Base-by-base conservation (phyloP, 2,329 filamentous ascomycete species). In the Nemania diffusa region DNA sequence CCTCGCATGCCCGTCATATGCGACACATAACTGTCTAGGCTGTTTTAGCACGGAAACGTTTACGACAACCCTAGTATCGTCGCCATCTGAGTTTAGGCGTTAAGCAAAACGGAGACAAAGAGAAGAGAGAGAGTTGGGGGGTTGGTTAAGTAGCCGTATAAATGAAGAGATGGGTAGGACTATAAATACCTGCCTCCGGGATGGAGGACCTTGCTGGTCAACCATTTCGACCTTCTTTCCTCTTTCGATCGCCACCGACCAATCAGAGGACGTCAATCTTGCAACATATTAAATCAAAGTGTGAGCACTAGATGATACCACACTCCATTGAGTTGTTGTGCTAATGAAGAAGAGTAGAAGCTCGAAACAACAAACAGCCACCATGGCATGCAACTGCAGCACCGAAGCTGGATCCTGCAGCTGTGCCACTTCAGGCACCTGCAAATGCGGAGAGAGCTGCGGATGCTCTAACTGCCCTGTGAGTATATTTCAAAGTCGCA, bases 311-410 rank as follows among this genome's bases (percentile, higher is more conserved):
- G n/a, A n/a, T 24, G 26, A 32, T 24, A 22, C 22, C 13, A 13
- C 24, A 17, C 40, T 2, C 50, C 22, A 15, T 20, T 13, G 24
- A 24, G 3, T 13, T 50, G 24, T 32, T 15, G n/a, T 20, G 13
- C 9, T 57, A 20, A 52, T 66, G 15, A 62, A 5, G 7, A 29
- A 60, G 17, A 60, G 29, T 15, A 50, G 22, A 42, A 40, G 15
- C 13, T 17, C 24, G 40, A 51, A 13, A 29, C 52, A 64, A 48
- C 20, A 46, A 65, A 46, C 62, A 27, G 22, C 17, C 17, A 34
- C 57, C 58, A 77, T 77, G 75, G 72, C 52, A 34, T 77, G 74
- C 73, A 73, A 71, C 57, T 77, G 74, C 70, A 75, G 74, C 69
- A 74, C 73, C 67, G 56, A 55, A 57, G 62, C 67, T 22, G 70